Conservation (phyloP, 352 stramenopile genomes). For the Phytophthora hybrid region DNA sequence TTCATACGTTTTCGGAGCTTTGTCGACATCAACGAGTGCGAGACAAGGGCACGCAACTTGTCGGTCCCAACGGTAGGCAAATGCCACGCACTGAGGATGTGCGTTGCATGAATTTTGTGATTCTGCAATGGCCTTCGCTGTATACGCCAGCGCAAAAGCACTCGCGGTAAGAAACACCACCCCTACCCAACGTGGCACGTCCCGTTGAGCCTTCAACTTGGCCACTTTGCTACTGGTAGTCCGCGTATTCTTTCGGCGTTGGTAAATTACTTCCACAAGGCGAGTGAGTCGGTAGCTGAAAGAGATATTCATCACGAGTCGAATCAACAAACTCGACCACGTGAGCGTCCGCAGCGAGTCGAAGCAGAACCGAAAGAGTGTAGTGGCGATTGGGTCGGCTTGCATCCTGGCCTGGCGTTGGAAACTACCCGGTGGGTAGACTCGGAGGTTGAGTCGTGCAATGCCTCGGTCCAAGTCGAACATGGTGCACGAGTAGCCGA, state of each 20-base stretch:
- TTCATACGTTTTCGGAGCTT: slow-evolving; percentile 25
- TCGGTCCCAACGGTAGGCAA: slow-evolving; percentile 21
- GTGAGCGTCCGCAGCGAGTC: slow-evolving; percentile 32
- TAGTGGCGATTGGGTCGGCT: slow-evolving; percentile 19
- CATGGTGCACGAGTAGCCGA: slow-evolving; percentile 26
- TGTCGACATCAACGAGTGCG: slow-evolving; percentile 39
- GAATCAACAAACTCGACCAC: slow-evolving; percentile 16
- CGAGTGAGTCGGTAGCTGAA: slow-evolving; percentile 32
- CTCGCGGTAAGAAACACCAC: slow-evolving; percentile 10
- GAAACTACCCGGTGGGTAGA: slow-evolving; percentile 24
- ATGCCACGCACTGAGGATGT: slow-evolving; percentile 25
- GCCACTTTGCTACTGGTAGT: not conserved
- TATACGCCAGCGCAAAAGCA: slow-evolving; percentile 15
- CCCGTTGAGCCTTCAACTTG: not conserved
- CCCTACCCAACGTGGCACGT: slow-evolving; percentile 12
- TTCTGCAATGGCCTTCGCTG: slow-evolving; percentile 10
- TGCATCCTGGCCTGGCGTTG: slow-evolving; percentile 22
- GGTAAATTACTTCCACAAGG: slow-evolving; percentile 27
- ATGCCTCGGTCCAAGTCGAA: slow-evolving; percentile 33
- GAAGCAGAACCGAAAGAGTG: slow-evolving; percentile 33
- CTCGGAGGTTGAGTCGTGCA: slow-evolving; percentile 22
- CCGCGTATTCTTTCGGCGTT: slow-evolving; percentile 4
- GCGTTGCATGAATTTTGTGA: slow-evolving; percentile 12
- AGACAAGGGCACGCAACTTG: slow-evolving; percentile 42
- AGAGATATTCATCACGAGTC: slow-evolving; percentile 32